Percentiles rank a stretch among this genome's conserved stretches.
Evolutionary conservation across 2,329 filamentous ascomycete genomes (phyloP).

Genomic region (Aspergillus neotritici): DNA sequence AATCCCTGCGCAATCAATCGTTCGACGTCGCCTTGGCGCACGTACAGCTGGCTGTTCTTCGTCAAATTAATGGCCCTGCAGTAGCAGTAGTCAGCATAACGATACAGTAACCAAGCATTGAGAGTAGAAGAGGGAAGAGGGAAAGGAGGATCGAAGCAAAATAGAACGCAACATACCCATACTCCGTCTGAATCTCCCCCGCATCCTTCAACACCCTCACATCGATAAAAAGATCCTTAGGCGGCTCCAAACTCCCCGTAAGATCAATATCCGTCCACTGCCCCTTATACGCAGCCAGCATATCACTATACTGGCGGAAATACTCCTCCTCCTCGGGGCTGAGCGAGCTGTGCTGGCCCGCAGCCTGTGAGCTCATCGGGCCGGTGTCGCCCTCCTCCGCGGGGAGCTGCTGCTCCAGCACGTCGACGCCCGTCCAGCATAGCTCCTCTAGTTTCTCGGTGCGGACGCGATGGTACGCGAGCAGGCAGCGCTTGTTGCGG

Average conservation of each 20-base stretch:
- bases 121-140: background rate
- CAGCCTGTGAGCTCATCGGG: slow-evolving; percentile 44
- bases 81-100: slow-evolving; percentile 19
- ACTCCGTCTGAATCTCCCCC: slow-evolving; percentile 98
- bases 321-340: slow-evolving; percentile 97
- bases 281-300: slow-evolving; percentile 93
- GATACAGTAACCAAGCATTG: background rate
- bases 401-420: slow-evolving; percentile 63
- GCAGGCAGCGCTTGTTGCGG: slow-evolving; percentile 87
- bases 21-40: slow-evolving; percentile 92
- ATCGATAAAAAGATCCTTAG: slow-evolving; percentile 94
- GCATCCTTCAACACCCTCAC: slow-evolving; percentile 94
- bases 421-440: slow-evolving; percentile 83
- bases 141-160: background rate
- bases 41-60: slow-evolving; percentile 97
- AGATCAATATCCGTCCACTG: slow-evolving; percentile 98
- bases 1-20: slow-evolving; percentile 91
- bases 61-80: slow-evolving; percentile 84
- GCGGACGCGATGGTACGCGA: slow-evolving; percentile 87
- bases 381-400: slow-evolving; percentile 34
- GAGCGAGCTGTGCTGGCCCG: slow-evolving; percentile 59
- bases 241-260: slow-evolving; percentile 87
- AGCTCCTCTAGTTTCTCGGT: slow-evolving; percentile 89
- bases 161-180: slow-evolving; percentile 61
- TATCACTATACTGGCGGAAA: slow-evolving; percentile 81